A percentile compares a stretch with the other conserved stretches of the same genome.
Conservation (phyloP, 495 filamentous ascomycete genomes). For the Penicillium subrubescens region DNA sequence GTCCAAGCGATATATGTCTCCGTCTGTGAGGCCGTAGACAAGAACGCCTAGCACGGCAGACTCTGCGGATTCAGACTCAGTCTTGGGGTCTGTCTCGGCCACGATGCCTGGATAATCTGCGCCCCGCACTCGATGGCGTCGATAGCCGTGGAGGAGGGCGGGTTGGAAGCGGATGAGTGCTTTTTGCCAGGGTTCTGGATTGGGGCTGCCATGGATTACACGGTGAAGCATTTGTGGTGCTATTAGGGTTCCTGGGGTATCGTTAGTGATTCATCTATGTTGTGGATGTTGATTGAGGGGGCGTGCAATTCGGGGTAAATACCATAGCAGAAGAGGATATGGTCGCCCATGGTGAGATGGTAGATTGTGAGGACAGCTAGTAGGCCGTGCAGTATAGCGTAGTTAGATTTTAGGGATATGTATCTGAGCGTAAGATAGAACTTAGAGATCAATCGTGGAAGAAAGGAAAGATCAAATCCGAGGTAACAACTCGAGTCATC, state of each 20-base stretch:
- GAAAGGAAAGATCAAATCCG: neutral
- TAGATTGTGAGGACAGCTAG: neutral
- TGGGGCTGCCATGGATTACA: conserved; percentile 68
- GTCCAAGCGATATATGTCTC: conserved; percentile 76
- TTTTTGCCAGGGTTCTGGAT: conserved; percentile 52
- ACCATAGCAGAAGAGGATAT: conserved; percentile 62
- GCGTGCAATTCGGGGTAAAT: conserved; percentile 25
- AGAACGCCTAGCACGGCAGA: conserved; percentile 74
- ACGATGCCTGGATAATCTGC: conserved; percentile 89
- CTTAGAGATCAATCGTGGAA: neutral
- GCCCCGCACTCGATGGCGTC: conserved; percentile 64
- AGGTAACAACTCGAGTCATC: neutral
- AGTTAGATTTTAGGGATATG: neutral
- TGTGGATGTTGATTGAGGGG: neutral
- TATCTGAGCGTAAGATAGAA: neutral
- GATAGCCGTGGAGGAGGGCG: conserved; percentile 72
- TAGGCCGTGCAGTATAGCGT: too few species aligned
- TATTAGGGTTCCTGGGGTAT: conserved; percentile 61
- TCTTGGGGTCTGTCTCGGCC: conserved; percentile 21
- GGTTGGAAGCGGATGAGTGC: conserved; percentile 65
- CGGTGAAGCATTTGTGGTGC: conserved; percentile 77
- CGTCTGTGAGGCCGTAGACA: conserved; percentile 76
- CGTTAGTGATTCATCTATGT: neutral
- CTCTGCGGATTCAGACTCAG: neutral
- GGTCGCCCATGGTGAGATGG: conserved; percentile 39